Evolutionary conservation across 106 monocot species (phyloP).

Genomic region (Vanilla planifolia): DNA sequence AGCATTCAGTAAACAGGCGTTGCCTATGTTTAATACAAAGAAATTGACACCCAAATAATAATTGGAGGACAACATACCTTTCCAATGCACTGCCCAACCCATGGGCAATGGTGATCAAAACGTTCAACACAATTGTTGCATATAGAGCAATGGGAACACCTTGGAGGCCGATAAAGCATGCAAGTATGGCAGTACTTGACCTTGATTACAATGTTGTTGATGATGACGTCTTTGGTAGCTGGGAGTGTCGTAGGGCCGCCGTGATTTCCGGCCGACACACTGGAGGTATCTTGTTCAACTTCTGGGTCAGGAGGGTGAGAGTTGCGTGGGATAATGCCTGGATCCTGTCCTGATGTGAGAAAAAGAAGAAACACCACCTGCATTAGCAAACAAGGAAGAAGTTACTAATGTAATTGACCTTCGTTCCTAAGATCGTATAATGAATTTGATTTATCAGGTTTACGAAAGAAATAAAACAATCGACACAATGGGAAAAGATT

Average conservation of each 20-base stretch:
- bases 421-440: too few species aligned
- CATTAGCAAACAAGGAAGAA: constrained; percentile 8
- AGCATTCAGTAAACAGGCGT: too few species aligned
- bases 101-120: constrained; percentile 75
- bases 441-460: too few species aligned
- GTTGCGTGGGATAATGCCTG: constrained; percentile 73
- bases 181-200: constrained; percentile 79
- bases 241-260: constrained; percentile 21
- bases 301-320: constrained; percentile 57
- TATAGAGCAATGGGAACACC: constrained; percentile 73
- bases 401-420: too few species aligned
- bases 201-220: constrained; percentile 46
- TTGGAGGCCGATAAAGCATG: constrained; percentile 67
- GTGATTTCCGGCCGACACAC: constrained; percentile 19
- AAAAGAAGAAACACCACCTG: constrained; percentile 52
- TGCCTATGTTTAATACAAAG: too few species aligned
- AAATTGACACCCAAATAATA: too few species aligned
- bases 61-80: constrained; percentile 15
- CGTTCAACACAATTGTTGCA: constrained; percentile 66
- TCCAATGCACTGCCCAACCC: constrained; percentile 81
- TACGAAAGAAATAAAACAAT: too few species aligned
- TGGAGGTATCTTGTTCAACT: constrained; percentile 19
- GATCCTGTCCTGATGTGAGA: constrained; percentile 65
- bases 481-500: too few species aligned
- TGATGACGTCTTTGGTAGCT: constrained; percentile 42